Conservation (phyloP, 1,139 yeast genomes). For the Lodderomyces elongisporus region DNA sequence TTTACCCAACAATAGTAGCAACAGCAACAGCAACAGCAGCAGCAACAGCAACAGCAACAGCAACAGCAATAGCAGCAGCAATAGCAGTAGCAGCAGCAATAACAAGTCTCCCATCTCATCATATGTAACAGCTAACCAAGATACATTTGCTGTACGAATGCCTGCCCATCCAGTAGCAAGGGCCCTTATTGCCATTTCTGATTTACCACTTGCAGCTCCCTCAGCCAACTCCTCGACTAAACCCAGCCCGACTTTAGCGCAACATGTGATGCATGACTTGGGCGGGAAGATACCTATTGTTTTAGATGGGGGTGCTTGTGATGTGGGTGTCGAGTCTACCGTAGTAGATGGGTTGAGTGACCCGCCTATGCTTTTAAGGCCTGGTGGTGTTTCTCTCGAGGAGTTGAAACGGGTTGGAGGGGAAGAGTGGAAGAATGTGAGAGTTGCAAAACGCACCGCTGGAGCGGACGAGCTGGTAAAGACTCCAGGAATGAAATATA, state of each 20-base stretch:
- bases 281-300: conserved; percentile 78
- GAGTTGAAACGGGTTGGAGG: conserved; percentile 66
- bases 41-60: too few species aligned
- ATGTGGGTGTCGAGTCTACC: conserved; percentile 92
- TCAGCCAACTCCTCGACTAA: conserved; percentile 94
- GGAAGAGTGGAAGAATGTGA: conserved; percentile 52
- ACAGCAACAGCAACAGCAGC: too few species aligned
- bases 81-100: background rate
- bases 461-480: conserved; percentile 66
- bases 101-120: conserved; percentile 53
- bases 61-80: too few species aligned
- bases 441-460: conserved; percentile 63
- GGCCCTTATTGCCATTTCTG: conserved; percentile 81
- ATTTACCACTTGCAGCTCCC: conserved; percentile 93
- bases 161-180: conserved; percentile 88
- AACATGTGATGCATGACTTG: conserved; percentile 77
- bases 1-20: conserved; percentile 47
- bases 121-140: conserved; percentile 78
- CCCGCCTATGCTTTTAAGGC: conserved; percentile 87
- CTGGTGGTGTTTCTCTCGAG: conserved; percentile 89
- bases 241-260: conserved; percentile 88
- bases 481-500: conserved; percentile 97
- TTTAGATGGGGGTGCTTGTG: conserved; percentile 84
- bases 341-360: conserved; percentile 81
- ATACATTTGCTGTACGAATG: conserved; percentile 86